These are phyloP conservation scores for Cercospora beticola DNA, from an alignment of 2,329 filamentous ascomycete genomes.

Conservation along the genomic window DNA sequence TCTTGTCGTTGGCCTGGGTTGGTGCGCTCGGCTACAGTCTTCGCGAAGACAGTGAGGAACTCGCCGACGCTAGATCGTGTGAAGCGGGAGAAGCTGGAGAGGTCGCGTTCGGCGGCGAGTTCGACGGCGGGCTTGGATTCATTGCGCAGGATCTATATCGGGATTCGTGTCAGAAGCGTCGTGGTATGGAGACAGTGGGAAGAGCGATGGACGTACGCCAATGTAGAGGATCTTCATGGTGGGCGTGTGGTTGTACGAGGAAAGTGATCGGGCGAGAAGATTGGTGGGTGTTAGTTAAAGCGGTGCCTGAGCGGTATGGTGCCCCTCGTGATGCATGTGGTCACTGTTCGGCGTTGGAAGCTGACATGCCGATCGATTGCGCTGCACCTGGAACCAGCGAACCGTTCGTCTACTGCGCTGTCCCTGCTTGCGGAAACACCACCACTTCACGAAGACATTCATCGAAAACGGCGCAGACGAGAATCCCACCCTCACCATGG, in stretches of 20 bases:
- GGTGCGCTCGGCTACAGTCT: constrained; percentile 84
- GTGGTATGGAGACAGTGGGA: constrained; percentile 22
- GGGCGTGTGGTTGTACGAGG: constrained; percentile 29
- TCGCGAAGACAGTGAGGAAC: constrained; percentile 83
- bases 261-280: not conserved
- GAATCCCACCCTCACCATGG: constrained; percentile 43
- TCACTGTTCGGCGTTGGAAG: constrained; percentile 8
- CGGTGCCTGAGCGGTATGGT: constrained; percentile 11
- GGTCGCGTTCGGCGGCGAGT: constrained; percentile 72
- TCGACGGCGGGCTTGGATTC: constrained; percentile 73
- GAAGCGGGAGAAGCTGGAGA: constrained; percentile 77
- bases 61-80: constrained; percentile 62
- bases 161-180: not conserved
- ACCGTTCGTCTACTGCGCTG: not conserved
- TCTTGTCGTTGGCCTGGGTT: constrained; percentile 74
- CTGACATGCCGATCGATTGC: not conserved
- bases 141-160: constrained; percentile 73
- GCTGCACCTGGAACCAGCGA: not conserved
- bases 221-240: constrained; percentile 87
- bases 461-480: not conserved
- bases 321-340: constrained; percentile 12
- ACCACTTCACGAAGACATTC: not conserved
- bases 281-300: not conserved
- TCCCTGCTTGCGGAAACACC: not conserved
- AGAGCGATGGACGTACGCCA: constrained; percentile 57